Conservation (phyloP, 257 asterid genomes). For the Solanum tacnaense region DNA sequence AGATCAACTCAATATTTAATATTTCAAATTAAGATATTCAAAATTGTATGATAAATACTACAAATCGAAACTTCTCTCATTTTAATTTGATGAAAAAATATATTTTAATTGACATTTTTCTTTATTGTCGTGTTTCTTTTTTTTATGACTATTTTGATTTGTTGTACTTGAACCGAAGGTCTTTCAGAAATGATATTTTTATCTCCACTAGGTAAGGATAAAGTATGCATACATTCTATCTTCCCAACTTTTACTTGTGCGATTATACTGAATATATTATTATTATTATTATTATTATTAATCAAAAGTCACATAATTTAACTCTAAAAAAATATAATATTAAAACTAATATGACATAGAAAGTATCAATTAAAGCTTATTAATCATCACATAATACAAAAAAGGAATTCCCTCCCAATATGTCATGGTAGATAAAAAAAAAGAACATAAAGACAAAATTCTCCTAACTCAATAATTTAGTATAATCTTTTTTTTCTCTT, state of each 20-base stretch:
- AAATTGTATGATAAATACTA: too few species aligned
- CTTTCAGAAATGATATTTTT: fast-evolving
- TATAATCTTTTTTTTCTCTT: neutral
- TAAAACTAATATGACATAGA: too few species aligned
- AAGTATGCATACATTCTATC: fast-evolving
- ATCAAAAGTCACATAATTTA: neutral
- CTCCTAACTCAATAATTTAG: neutral
- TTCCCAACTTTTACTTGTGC: fast-evolving
- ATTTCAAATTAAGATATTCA: too few species aligned
- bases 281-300: neutral
- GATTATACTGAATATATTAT: neutral
- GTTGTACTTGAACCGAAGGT: fast-evolving
- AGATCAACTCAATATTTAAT: too few species aligned
- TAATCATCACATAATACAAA: neutral
- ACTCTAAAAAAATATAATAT: neutral
- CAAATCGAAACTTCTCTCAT: too few species aligned
- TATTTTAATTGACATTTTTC: too few species aligned
- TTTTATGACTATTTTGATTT: too few species aligned
- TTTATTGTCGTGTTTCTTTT: too few species aligned
- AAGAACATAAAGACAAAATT: neutral
- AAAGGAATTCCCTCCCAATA: neutral
- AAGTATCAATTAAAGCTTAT: neutral
- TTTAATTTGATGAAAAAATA: too few species aligned
- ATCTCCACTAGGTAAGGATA: fast-evolving
- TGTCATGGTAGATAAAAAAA: neutral